phyloP scores from a whole-genome alignment of 2,329 filamentous ascomycete species.

The Penicillium sp. region DNA sequence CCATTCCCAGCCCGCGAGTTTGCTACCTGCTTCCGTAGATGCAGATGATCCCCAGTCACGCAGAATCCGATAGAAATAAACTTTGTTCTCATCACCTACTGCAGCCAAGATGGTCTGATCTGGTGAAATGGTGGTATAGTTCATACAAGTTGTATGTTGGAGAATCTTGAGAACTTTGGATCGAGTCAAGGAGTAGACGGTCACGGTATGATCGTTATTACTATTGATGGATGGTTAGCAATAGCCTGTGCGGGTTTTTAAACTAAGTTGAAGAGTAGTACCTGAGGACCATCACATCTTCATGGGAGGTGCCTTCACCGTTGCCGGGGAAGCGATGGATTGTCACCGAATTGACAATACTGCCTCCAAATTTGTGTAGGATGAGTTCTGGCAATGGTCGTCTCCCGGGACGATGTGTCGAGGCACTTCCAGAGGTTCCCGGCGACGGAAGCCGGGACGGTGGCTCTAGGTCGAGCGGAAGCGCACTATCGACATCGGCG shows the following conservation, averaged over 20 bases:
- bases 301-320: slow-evolving; percentile 48
- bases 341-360: slow-evolving; percentile 67
- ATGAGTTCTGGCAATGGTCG: slow-evolving; percentile 47
- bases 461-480: slow-evolving; percentile 53
- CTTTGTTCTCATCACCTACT: slow-evolving; percentile 81
- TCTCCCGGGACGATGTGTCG: slow-evolving; percentile 17
- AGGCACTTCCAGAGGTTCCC: slow-evolving; percentile 19
- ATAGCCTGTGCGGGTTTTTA: not conserved
- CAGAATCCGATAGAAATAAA: slow-evolving; percentile 71
- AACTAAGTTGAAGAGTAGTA: slow-evolving; percentile 23
- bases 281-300: slow-evolving; percentile 56
- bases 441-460: slow-evolving; percentile 26
- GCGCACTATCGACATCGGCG: slow-evolving; percentile 56
- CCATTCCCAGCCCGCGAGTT: slow-evolving; percentile 44
- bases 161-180: slow-evolving; percentile 69
- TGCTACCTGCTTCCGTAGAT: slow-evolving; percentile 31
- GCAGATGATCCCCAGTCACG: slow-evolving; percentile 29
- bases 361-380: slow-evolving; percentile 60
- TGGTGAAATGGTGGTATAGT: slow-evolving; percentile 90
- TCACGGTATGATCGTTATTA: slow-evolving; percentile 92
- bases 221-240: slow-evolving; percentile 56
- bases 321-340: slow-evolving; percentile 56
- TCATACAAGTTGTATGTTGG: slow-evolving; percentile 79
- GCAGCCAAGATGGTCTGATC: slow-evolving; percentile 78
- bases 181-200: slow-evolving; percentile 73